phyloP scores from a whole-genome alignment of 148 eudicot genomes.

The Silene conica region DNA sequence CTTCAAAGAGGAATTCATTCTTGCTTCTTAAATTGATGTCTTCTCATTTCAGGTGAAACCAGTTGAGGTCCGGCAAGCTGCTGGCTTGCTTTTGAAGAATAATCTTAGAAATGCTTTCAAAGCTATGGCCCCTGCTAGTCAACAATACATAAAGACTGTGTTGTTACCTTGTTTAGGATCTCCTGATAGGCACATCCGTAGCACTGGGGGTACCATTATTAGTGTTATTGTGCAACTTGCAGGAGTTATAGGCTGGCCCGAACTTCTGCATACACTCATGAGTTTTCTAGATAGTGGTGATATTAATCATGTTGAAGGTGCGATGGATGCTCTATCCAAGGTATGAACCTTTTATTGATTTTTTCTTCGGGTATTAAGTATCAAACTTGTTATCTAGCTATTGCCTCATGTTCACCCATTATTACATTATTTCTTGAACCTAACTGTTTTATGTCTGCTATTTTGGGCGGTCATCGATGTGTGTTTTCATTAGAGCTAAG shows the following conservation, averaged over 20 bases:
- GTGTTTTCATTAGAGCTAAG: not conserved
- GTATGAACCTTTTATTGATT: conserved; percentile 29
- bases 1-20: not conserved
- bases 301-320: conserved; percentile 88
- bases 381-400: not conserved
- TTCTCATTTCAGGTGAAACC: conserved; percentile 57
- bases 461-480: not conserved
- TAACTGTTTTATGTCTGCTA: not conserved
- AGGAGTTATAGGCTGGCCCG: conserved; percentile 89
- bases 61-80: conserved; percentile 89
- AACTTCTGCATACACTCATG: conserved; percentile 69
- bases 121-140: conserved; percentile 57
- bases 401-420: not conserved
- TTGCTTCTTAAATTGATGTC: not conserved
- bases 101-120: conserved; percentile 70
- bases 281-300: conserved; percentile 81
- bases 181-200: conserved; percentile 75
- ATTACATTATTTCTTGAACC: not conserved
- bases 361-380: too few relatives aligned
- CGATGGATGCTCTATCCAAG: conserved; percentile 99
- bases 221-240: conserved; percentile 79
- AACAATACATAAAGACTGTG: conserved; percentile 74
- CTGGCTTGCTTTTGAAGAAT: conserved; percentile 90
- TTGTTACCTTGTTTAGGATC: conserved; percentile 89
- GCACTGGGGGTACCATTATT: conserved; percentile 83